Base-by-base conservation (phyloP, 768 basidiomycete genomes). In the Termitomyces sp. region DNA sequence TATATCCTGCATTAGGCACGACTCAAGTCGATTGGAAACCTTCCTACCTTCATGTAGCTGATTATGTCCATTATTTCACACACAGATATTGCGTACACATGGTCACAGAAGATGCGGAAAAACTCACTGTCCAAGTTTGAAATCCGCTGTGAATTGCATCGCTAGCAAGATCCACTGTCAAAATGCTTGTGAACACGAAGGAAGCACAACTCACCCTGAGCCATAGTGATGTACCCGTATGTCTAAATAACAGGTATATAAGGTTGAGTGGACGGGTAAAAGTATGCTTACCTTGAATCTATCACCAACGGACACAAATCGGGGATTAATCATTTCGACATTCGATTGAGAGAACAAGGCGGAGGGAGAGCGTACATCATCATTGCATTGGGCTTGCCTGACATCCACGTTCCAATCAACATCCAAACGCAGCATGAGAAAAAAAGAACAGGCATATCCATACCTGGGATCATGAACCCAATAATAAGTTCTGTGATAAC, bases 401-500 rank as follows among this genome's bases (percentile, higher is more conserved):
- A 79, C 24, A 68, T 33, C 74, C 67, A 30, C 50, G 28, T 48
- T 33, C 45, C 16, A 1, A 55, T 71, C 73, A 43, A 43, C 35
- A 58, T 45, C 9, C 18, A 43, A 44, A 45, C 30, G n/a, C 28
- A 55, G 55, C 28, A 57, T 38, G 20, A 56, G 47, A 50, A 56
- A 26, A 30, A 50, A 57, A 28, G 3, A 32, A 48, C 28, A 47
- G 51, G 45, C 44, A 41, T 46, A 33, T 35, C 60, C 70, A 44
- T 62, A 74, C 75, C 74, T 59, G 76, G 76, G 54, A 75, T 70
- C 67, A 77, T 71, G 52, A 80, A 84, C 14, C 89, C 89, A 43
- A 86, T 81, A 54, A 91, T 80, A 30, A 90, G 74, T 66, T 92
- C 89, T 2, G 88, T 86, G 59, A 91, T 81, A 30, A 90, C 88